Conservation (phyloP, 179 eudicot species). For the Amaranthus tricolor region DNA sequence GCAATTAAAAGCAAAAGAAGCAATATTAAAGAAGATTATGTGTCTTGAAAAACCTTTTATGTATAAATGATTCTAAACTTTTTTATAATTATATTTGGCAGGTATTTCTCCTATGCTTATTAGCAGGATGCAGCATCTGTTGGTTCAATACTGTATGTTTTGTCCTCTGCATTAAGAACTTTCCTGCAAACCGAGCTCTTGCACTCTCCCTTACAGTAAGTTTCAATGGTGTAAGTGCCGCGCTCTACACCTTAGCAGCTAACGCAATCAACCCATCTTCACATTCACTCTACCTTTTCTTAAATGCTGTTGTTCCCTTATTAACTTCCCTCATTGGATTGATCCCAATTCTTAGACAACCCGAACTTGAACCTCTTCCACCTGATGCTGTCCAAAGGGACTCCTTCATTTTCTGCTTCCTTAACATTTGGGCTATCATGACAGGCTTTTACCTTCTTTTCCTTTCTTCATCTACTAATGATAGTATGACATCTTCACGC, state of each 20-base stretch:
- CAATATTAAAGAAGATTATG: too few relatives aligned
- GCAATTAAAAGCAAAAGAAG: too few relatives aligned
- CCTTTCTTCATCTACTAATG: constrained; percentile 35
- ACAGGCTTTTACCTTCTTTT: constrained; percentile 84
- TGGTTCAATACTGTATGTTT: constrained; percentile 98
- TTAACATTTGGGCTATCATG: constrained; percentile 56
- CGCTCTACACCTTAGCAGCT: constrained; percentile 72
- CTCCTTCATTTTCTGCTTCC: constrained; percentile 48
- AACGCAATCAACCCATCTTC: constrained; percentile 57
- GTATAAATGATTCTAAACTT: not conserved
- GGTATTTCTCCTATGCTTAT: constrained; percentile 73
- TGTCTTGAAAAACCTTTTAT: too few relatives aligned
- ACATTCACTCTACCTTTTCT: constrained; percentile 54
- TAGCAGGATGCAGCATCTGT: constrained; percentile 88
- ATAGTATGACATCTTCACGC: constrained; percentile 27
- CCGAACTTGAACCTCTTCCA: constrained; percentile 40
- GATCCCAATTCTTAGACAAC: constrained; percentile 68
- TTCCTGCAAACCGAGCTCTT: constrained; percentile 62
- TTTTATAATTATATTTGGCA: constrained; percentile 24
- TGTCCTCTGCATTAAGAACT: constrained; percentile 72
- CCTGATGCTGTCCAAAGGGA: constrained; percentile 39
- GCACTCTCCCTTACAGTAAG: constrained; percentile 80
- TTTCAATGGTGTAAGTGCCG: constrained; percentile 89
- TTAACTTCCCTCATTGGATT: constrained; percentile 50
- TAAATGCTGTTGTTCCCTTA: constrained; percentile 68